Conservation (phyloP, 805 yeast species). For the Alloascoidea hylecoeti region DNA sequence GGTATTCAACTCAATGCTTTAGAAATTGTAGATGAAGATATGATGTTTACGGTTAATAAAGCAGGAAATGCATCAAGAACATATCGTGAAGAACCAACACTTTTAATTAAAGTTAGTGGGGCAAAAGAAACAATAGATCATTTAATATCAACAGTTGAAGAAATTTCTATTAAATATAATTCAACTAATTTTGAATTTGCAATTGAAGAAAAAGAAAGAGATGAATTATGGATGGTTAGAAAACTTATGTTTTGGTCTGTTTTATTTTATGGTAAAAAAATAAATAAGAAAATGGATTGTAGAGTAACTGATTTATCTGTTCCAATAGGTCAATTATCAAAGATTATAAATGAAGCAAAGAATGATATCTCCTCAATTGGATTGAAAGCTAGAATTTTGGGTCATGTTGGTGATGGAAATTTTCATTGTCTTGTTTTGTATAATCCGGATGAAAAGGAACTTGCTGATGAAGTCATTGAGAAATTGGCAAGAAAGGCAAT, state of each 20-base stretch:
- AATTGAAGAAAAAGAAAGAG: slow-evolving; percentile 43
- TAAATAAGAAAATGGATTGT: slow-evolving; percentile 34
- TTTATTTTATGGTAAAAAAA: background rate
- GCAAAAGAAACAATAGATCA: slow-evolving; percentile 32
- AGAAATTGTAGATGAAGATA: slow-evolving; percentile 60
- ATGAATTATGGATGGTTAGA: slow-evolving; percentile 72
- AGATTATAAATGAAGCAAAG: slow-evolving; percentile 47
- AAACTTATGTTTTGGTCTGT: slow-evolving; percentile 22
- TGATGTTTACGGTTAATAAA: slow-evolving; percentile 59
- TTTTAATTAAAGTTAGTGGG: slow-evolving; percentile 61
- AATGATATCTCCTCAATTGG: slow-evolving; percentile 46
- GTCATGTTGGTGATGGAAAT: slow-evolving; percentile 90
- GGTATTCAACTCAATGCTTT: slow-evolving; percentile 72
- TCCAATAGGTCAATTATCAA: slow-evolving; percentile 58
- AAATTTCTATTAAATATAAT: slow-evolving; percentile 29
- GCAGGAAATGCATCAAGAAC: slow-evolving; percentile 37
- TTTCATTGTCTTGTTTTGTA: slow-evolving; percentile 67
- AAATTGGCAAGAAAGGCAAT: slow-evolving; percentile 60
- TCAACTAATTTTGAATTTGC: slow-evolving; percentile 50
- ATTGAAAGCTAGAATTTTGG: slow-evolving; percentile 48
- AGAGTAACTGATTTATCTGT: slow-evolving; percentile 94
- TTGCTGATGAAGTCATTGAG: slow-evolving; percentile 45
- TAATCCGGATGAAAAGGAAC: slow-evolving; percentile 30
- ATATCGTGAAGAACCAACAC: slow-evolving; percentile 59
- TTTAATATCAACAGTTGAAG: slow-evolving; percentile 32